Percentiles rank a stretch among this genome's conserved stretches.
These are phyloP conservation scores for Neurospora sp. DNA, from an alignment of 495 filamentous ascomycete species.

Conservation along the genomic window DNA sequence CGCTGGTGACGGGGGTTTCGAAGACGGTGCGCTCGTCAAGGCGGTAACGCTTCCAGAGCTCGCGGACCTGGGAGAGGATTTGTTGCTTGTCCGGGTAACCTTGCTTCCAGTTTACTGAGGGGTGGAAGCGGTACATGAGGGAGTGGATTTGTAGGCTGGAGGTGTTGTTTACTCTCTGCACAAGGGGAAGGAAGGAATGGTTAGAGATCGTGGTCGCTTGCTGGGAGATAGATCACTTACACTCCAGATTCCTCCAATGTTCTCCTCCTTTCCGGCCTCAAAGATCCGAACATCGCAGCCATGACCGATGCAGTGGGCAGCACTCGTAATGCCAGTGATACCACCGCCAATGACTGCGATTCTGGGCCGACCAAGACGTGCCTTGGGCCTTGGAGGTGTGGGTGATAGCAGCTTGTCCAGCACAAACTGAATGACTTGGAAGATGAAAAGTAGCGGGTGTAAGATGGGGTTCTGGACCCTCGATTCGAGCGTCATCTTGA, in stretches of 20 bases:
- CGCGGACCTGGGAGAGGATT: constrained; percentile 59
- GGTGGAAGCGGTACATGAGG: constrained; percentile 83
- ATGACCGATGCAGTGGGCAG: constrained; percentile 79
- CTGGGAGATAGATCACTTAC: constrained; percentile 35
- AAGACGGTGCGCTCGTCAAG: constrained; percentile 63
- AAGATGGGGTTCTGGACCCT: constrained; percentile 11
- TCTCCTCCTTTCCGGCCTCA: constrained; percentile 52
- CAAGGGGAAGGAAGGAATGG: neutral
- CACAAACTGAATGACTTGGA: constrained; percentile 56
- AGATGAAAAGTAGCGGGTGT: constrained; percentile 49
- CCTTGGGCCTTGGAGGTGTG: constrained; percentile 49
- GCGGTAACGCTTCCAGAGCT: constrained; percentile 67
- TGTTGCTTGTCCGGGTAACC: constrained; percentile 68
- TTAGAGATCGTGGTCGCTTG: neutral
- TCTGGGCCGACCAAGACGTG: constrained; percentile 46
- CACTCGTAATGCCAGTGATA: constrained; percentile 71
- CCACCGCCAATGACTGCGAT: constrained; percentile 80
- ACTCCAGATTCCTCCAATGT: constrained; percentile 77
- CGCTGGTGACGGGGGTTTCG: constrained; percentile 54
- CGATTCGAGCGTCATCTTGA: constrained; percentile 1
- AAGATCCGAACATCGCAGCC: constrained; percentile 76
- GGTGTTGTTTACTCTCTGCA: constrained; percentile 69
- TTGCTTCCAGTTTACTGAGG: constrained; percentile 59
- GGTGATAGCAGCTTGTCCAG: constrained; percentile 60
- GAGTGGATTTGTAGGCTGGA: constrained; percentile 75